Percentiles rank a stretch among this genome's conserved stretches.
Evolutionary conservation across 163 green algal species (phyloP).

Genomic region (Chlamydomonas reinhardtii): DNA sequence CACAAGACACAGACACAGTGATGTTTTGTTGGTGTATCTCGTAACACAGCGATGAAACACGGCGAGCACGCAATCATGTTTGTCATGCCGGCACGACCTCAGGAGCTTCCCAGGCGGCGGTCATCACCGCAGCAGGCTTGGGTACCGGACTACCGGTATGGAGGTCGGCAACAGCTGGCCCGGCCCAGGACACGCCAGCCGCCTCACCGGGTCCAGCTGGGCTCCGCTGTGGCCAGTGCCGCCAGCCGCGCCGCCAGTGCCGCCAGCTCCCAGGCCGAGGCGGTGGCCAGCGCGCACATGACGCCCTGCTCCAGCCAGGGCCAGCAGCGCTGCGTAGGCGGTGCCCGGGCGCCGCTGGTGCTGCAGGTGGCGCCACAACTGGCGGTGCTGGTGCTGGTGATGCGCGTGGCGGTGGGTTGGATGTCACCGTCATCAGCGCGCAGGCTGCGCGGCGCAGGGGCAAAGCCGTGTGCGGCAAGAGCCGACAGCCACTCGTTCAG

Average conservation of each 20-base stretch:
- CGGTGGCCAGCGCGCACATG: background rate
- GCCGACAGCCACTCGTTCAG: slow-evolving; percentile 1
- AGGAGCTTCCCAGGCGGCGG: too few species aligned
- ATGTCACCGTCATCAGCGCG: background rate
- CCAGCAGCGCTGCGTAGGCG: background rate
- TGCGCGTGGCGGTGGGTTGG: background rate
- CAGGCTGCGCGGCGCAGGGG: background rate
- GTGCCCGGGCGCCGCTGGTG: background rate
- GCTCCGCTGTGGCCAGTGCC: background rate
- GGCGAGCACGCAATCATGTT: too few species aligned
- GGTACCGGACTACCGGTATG: too few species aligned
- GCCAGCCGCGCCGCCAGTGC: slow-evolving; percentile 11
- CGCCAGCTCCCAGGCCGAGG: slow-evolving; percentile 18
- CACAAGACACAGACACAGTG: background rate
- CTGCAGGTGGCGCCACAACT: background rate
- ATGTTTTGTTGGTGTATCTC: too few species aligned
- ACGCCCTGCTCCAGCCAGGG: background rate
- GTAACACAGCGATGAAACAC: too few species aligned
- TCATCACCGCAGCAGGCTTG: too few species aligned
- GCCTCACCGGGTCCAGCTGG: background rate
- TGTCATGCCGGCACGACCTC: too few species aligned
- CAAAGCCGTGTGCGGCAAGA: background rate
- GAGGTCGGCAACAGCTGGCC: too few species aligned
- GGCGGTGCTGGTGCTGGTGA: background rate
- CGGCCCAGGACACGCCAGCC: too few species aligned